phyloP scores from a whole-genome alignment of 257 asterid species.

The Gardenia jasminoides region DNA sequence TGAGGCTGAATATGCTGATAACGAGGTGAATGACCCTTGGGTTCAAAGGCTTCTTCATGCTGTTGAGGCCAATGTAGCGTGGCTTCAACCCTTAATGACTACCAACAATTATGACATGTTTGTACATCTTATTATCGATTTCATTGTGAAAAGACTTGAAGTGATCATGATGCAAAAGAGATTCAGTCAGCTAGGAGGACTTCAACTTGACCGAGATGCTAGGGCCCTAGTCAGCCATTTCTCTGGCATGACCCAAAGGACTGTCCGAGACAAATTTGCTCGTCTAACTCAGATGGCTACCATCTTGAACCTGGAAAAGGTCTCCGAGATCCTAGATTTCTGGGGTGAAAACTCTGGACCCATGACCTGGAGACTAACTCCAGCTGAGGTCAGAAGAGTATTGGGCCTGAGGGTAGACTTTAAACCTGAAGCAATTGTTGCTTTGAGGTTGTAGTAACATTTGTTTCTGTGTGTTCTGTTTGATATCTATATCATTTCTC shows the following conservation, averaged over 20 bases:
- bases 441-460: slow-evolving; percentile 65
- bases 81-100: slow-evolving; percentile 92
- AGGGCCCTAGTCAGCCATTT: slow-evolving; percentile 90
- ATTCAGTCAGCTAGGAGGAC: slow-evolving; percentile 98
- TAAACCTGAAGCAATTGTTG: slow-evolving; percentile 86
- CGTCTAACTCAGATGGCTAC: slow-evolving; percentile 98
- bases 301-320: slow-evolving; percentile 85
- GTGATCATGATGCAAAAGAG: slow-evolving; percentile 95
- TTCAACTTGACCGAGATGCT: slow-evolving; percentile 91
- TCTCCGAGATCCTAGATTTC: slow-evolving; percentile 93
- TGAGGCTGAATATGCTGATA: slow-evolving; percentile 92
- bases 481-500: not conserved
- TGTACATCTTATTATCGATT: slow-evolving; percentile 74
- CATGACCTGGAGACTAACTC: slow-evolving; percentile 96
- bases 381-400: slow-evolving; percentile 93
- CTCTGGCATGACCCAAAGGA: slow-evolving; percentile 90
- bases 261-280: slow-evolving; percentile 89
- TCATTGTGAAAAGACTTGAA: slow-evolving; percentile 87
- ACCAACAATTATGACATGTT: slow-evolving; percentile 69
- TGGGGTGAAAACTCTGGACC: slow-evolving; percentile 99
- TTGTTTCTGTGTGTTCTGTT: not conserved
- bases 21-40: slow-evolving; percentile 98
- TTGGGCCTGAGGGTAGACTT: slow-evolving; percentile 88
- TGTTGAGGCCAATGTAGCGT: slow-evolving; percentile 75
- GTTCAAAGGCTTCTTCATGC: slow-evolving; percentile 94